Conservation (phyloP, 345 rosid genomes). For the Euphorbia pulcherrima region DNA sequence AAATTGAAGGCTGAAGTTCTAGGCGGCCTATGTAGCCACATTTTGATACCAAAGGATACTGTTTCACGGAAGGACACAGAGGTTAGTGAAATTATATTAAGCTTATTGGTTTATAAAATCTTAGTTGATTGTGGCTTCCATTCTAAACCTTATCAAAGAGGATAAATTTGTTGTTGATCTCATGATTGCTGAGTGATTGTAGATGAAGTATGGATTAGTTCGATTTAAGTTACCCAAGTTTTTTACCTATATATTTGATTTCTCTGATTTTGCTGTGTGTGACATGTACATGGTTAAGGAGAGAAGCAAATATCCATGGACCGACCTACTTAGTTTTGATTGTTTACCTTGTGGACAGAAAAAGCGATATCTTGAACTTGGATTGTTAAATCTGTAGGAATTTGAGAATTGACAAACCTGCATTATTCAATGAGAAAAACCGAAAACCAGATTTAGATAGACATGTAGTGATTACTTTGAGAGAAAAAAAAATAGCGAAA, state of each 20-base stretch:
- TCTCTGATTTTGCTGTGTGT: neutral
- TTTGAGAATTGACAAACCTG: slow-evolving; percentile 61
- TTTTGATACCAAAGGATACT: slow-evolving; percentile 81
- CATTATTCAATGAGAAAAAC: slow-evolving; percentile 17
- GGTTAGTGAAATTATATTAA: neutral
- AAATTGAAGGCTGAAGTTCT: slow-evolving; percentile 58
- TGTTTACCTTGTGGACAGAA: slow-evolving; percentile 65
- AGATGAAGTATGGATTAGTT: neutral
- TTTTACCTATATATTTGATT: neutral
- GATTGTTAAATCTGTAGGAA: slow-evolving; percentile 61
- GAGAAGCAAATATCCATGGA: neutral
- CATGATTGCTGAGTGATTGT: neutral
- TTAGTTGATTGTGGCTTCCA: neutral
- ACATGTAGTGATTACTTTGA: neutral
- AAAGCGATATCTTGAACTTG: slow-evolving; percentile 62
- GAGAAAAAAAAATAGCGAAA: neutral
- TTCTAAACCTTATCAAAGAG: neutral
- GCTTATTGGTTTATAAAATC: neutral
- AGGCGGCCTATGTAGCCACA: slow-evolving; percentile 65
- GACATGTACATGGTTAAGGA: neutral
- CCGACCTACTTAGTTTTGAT: neutral
- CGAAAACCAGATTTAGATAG: neutral
- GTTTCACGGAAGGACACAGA: slow-evolving; percentile 28
- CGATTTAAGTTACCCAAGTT: neutral
- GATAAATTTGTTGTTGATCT: neutral